Base-by-base conservation (phyloP, 495 filamentous ascomycete species). In the Terfezia claveryi region DNA sequence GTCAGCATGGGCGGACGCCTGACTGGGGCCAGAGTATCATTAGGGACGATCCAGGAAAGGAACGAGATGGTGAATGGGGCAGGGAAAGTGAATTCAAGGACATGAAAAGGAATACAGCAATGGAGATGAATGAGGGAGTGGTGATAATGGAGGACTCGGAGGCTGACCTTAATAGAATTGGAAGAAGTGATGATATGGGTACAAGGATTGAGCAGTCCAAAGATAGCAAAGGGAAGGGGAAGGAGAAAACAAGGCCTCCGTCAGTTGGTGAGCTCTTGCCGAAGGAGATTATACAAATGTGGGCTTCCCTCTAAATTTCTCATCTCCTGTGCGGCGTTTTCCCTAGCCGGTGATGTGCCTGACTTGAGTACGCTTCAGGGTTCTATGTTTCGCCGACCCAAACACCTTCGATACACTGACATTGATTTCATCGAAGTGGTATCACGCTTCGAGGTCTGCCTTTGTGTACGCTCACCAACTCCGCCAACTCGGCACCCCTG, bases 381-480 rank as follows among this genome's bases (percentile, higher is more conserved):
- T 89, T 60, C 76, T 92, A 44, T 78, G 80, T 66, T 70, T 75
- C 44, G 78, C 76, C 44, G 84, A 85, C 60, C 76, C 85, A 53
- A 80, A 85, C 67, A 77, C 78, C 44, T 92, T 92, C 66, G 83
- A 85, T 23, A 91, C 85, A 36, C 71, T 92, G 54, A 73, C 82
- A n/a, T 67, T 87, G n/a, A 68, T 92, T 57, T 88, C 87, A 68
- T 71, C 74, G 52, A 76, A 78, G 73, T 92, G 85, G 85, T 76
- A 81, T 56, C 72, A 69, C 23, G 75, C 80, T 56, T 87, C 85
- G 10, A 77, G 85, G 62, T 79, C 79, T 50, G 67, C 78, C 4
- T 69, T 77, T 54, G 74, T 92, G 56, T 92, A 89, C 69, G 79
- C 79, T 38, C 70, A 84, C 61, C 85, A 92, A 58, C 74, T 51